Evolutionary conservation across 176 grass and related monocot species (phyloP), one percentile per base, ranked within the genome.

Genomic region (Paspalum vaginatum): DNA sequence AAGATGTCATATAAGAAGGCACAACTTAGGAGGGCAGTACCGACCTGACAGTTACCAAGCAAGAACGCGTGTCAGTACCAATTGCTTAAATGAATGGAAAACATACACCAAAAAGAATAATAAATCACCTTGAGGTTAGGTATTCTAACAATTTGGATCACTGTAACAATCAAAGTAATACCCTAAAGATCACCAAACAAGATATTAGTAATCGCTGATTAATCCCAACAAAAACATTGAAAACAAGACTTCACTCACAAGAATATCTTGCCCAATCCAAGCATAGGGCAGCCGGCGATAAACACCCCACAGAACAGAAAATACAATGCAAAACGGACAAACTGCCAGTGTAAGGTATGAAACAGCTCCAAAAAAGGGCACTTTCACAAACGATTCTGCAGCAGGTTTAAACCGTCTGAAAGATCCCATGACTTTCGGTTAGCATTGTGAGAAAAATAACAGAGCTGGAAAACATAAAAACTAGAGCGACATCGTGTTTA

Each of bases 241-340:
- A 84, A 65, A 48, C 7, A 55, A 76, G 63, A 39, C 11, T 65
- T 42, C n/a, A 62, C 84, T 81, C 91, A 99, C 96, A 89, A 99
- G 88, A 79, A 99, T 89, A 86, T 99, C 96, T 95, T 99, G 96
- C 44, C 92, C 92, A 75, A 99, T 95, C 96, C 96, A 99, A 60
- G 92, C 92, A 87, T 82, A 93, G 12, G 84, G 72, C 51, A 77
- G 9, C 13, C 72, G 78, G 7, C 84, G 88, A 85, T 88, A 95
- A 70, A 93, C 81, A 68, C 84, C 96, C 96, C 96, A 99, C 22
- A 95, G 21, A 76, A 93, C 90, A 83, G 90, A 88, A 77, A 88
- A 99, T 25, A 77, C 67, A 61, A 95, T 84, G 81, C 92, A 98
- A 71, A 98, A 89, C 32, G 95, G 95, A 60, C 88, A 98, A 74